Evolutionary conservation across 2,329 filamentous ascomycete genomes (phyloP).

Genomic region (Amylocarpus encephaloides): DNA sequence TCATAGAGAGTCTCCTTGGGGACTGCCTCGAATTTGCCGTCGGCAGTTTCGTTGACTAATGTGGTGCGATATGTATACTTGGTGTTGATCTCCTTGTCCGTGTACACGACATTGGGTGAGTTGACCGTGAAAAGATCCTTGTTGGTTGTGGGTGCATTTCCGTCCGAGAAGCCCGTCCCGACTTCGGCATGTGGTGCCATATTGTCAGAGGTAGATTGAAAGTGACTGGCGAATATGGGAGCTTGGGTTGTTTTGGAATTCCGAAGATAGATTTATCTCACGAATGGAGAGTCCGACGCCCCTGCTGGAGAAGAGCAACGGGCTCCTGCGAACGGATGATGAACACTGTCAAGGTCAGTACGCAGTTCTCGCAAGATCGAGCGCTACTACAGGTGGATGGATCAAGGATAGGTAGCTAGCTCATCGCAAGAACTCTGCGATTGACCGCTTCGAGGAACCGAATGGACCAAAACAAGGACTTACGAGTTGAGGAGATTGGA

Average conservation of each 20-base stretch:
- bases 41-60: constrained; percentile 58
- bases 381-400: background rate
- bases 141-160: constrained; percentile 53
- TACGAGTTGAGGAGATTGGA: constrained; percentile 97
- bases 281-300: constrained; percentile 63
- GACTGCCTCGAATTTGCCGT: constrained; percentile 74
- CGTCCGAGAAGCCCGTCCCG: constrained; percentile 51
- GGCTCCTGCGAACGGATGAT: constrained; percentile 95
- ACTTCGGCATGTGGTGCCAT: constrained; percentile 92
- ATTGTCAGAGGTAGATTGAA: constrained; percentile 29
- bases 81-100: constrained; percentile 79
- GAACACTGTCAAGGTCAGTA: constrained; percentile 52
- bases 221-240: constrained; percentile 3
- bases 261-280: constrained; percentile 42
- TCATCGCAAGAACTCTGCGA: background rate
- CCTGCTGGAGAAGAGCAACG: constrained; percentile 86
- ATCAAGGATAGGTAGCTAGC: background rate
- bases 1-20: constrained; percentile 89
- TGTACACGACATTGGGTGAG: constrained; percentile 90
- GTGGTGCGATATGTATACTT: constrained; percentile 98
- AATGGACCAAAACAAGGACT: constrained; percentile 34
- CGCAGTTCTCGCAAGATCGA: constrained; percentile 4
- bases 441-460: background rate
- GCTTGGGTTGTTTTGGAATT: constrained; percentile 26
- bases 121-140: constrained; percentile 74